Evolutionary conservation across 371 early-diverging fungal genomes (phyloP).

Genomic region (Zopfochytrium polystomum): DNA sequence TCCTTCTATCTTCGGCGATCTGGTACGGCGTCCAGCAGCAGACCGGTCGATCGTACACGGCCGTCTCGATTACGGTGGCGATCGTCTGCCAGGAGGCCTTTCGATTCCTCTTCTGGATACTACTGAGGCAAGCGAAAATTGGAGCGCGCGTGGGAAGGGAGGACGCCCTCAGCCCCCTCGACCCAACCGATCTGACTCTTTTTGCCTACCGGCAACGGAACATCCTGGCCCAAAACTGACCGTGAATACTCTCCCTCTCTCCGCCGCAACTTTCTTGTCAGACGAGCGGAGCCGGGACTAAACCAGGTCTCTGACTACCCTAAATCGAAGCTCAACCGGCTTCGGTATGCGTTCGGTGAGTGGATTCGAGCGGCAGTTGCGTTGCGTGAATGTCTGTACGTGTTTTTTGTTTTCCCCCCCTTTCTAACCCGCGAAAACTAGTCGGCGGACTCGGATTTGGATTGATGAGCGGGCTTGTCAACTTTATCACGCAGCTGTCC

Average conservation of each 20-base stretch:
- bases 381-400: background rate
- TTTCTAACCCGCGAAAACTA: conserved; percentile 40
- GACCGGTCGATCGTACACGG: conserved; percentile 34
- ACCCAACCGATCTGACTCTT: too few species aligned
- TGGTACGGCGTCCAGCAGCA: conserved; percentile 58
- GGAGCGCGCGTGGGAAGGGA: too few species aligned
- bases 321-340: conserved; percentile 17
- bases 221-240: background rate
- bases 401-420: background rate
- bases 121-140: too few species aligned
- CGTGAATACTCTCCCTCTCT: background rate
- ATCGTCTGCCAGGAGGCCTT: conserved; percentile 65
- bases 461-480: conserved; percentile 62
- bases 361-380: background rate
- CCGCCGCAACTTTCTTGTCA: background rate
- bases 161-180: too few species aligned
- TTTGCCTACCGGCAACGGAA: background rate
- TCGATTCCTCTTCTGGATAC: conserved; percentile 57
- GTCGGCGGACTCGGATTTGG: conserved; percentile 70
- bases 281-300: conserved; percentile 20
- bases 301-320: conserved; percentile 19
- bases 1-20: conserved; percentile 64
- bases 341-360: conserved; percentile 59
- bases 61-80: conserved; percentile 54
- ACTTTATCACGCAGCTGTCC: conserved; percentile 61